Evolutionary conservation across 2,329 filamentous ascomycete species (phyloP).

Genomic region (Penicillium sp.): DNA sequence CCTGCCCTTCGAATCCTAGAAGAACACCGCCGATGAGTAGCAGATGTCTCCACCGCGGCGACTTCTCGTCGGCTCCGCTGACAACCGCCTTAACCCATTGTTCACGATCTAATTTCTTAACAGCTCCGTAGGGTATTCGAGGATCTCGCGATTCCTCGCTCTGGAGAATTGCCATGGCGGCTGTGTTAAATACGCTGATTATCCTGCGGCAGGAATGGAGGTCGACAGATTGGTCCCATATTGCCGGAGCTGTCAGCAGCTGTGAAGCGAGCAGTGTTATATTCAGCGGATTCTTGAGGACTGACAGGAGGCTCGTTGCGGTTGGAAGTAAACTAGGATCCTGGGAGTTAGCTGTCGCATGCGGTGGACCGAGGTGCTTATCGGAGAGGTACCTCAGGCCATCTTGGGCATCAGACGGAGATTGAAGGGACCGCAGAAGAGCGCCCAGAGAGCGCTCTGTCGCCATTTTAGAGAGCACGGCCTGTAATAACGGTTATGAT

Average conservation of each 20-base stretch:
- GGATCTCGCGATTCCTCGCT: constrained; percentile 48
- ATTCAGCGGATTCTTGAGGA: constrained; percentile 66
- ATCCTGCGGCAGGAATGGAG: constrained; percentile 61
- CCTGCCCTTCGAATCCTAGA: constrained; percentile 72
- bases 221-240: constrained; percentile 62
- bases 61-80: constrained; percentile 65
- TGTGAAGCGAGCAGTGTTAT: constrained; percentile 65
- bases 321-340: constrained; percentile 56
- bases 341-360: constrained; percentile 20
- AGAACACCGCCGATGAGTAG: constrained; percentile 80
- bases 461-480: constrained; percentile 50
- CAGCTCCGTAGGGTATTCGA: constrained; percentile 40
- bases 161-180: constrained; percentile 59
- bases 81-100: constrained; percentile 65
- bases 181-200: constrained; percentile 66
- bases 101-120: constrained; percentile 59
- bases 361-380: constrained; percentile 4
- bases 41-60: constrained; percentile 78
- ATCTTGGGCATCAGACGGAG: constrained; percentile 62
- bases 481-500: background rate
- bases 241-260: constrained; percentile 61
- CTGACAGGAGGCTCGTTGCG: constrained; percentile 51
- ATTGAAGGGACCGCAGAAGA: constrained; percentile 64
- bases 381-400: constrained; percentile 55
- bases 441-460: constrained; percentile 66